A percentile compares a stretch with the other conserved stretches of the same genome.
Conservation (phyloP, 257 asterid genomes). For the Henckelia pumila region DNA sequence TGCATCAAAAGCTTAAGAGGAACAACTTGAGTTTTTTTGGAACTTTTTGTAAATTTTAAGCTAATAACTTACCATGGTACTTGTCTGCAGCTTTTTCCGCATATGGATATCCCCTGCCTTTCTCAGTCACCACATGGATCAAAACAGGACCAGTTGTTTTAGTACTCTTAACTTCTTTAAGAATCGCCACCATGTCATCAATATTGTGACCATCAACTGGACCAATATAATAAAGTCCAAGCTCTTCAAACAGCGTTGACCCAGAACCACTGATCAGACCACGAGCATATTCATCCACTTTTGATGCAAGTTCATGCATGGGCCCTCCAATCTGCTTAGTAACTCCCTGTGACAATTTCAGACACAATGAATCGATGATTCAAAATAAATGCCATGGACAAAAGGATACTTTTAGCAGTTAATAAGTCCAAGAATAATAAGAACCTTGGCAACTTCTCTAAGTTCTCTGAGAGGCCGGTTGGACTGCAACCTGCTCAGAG, state of each 20-base stretch:
- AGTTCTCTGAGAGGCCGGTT: slow-evolving; percentile 88
- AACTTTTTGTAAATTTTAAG: background rate
- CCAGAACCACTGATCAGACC: slow-evolving; percentile 95
- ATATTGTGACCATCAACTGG: slow-evolving; percentile 94
- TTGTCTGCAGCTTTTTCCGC: slow-evolving; percentile 95
- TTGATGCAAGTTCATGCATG: slow-evolving; percentile 92
- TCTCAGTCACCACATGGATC: slow-evolving; percentile 92
- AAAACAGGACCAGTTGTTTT: slow-evolving; percentile 83
- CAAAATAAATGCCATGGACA: background rate
- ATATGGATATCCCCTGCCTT: slow-evolving; percentile 95
- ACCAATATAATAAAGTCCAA: slow-evolving; percentile 90
- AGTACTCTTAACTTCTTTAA: slow-evolving; percentile 84
- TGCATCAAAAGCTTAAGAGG: background rate
- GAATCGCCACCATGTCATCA: slow-evolving; percentile 78
- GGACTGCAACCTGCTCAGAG: slow-evolving; percentile 83
- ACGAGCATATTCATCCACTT: slow-evolving; percentile 97
- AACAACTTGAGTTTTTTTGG: background rate
- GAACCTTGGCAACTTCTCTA: slow-evolving; percentile 94
- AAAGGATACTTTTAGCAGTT: background rate
- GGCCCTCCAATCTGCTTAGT: slow-evolving; percentile 95
- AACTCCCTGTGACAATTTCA: slow-evolving; percentile 66
- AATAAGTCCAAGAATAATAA: slow-evolving; percentile 7
- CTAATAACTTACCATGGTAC: slow-evolving; percentile 64
- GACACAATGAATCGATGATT: slow-evolving; percentile 17
- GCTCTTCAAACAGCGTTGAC: slow-evolving; percentile 87